These are phyloP conservation scores for Acidiella bohemica DNA, from an alignment of 495 filamentous ascomycete genomes.

Conservation along the genomic window DNA sequence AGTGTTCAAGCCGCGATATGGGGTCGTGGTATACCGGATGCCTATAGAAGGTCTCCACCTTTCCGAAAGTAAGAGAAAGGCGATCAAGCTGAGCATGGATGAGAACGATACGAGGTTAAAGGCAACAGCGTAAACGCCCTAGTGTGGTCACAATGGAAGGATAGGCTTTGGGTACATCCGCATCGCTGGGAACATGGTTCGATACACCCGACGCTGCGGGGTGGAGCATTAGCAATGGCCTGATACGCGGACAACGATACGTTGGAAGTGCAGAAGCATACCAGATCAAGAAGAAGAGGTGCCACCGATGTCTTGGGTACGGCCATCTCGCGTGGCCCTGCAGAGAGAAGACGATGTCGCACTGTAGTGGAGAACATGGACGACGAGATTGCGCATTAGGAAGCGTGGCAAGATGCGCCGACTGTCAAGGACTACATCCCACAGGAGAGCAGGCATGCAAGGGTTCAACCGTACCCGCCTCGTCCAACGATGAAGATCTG, in stretches of 20 bases:
- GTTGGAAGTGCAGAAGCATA: neutral
- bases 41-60: neutral
- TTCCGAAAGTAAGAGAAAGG: neutral
- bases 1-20: neutral
- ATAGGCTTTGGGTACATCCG: neutral
- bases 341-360: constrained; percentile 1
- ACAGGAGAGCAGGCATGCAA: neutral
- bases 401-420: neutral
- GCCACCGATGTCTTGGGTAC: neutral
- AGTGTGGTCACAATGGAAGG: neutral
- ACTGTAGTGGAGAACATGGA: neutral
- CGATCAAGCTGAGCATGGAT: neutral
- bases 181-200: neutral
- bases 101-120: neutral
- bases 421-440: neutral
- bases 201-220: neutral
- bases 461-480: neutral
- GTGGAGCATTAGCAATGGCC: neutral
- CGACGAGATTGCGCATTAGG: neutral
- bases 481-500: neutral
- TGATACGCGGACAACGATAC: neutral
- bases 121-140: neutral
- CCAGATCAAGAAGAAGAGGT: constrained; percentile 1
- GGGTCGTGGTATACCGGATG: neutral
- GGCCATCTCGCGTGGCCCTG: neutral